Conservation (phyloP, 164 flowering plant genomes). For the Cinnamomum micranthum region DNA sequence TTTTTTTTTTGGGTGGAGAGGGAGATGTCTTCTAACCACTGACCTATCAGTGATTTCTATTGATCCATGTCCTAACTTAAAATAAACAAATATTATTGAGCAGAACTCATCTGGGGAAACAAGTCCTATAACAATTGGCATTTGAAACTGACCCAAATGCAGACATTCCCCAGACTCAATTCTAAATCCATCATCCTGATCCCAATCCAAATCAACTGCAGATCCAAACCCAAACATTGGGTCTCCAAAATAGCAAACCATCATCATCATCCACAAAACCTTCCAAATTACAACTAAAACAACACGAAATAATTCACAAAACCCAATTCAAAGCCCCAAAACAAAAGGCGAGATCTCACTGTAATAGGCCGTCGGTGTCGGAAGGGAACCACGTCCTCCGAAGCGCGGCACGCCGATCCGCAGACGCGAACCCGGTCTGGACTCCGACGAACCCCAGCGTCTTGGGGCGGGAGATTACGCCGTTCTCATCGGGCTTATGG, state of each 20-base stretch:
- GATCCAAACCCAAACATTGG: not conserved
- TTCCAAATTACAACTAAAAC: not conserved
- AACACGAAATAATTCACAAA: not conserved
- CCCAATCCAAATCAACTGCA: not conserved
- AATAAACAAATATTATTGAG: too few relatives aligned
- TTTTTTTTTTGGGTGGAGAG: too few relatives aligned
- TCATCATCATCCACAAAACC: too few relatives aligned
- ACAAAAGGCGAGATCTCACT: constrained; percentile 20
- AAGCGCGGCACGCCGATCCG: constrained; percentile 36
- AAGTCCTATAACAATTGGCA: too few relatives aligned
- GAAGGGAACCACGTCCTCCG: constrained; percentile 61
- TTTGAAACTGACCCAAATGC: too few relatives aligned
- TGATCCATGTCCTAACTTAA: too few relatives aligned
- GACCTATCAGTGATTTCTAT: too few relatives aligned
- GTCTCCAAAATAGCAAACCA: too few relatives aligned
- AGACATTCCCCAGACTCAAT: too few relatives aligned
- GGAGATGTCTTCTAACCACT: too few relatives aligned
- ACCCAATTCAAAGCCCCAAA: not conserved
- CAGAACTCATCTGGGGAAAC: too few relatives aligned
- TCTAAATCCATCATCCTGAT: too few relatives aligned
- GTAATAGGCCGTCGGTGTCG: constrained; percentile 38
- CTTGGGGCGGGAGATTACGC: constrained; percentile 34
- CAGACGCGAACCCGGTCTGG: constrained; percentile 49
- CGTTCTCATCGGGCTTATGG: constrained; percentile 8
- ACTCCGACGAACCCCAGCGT: constrained; percentile 57